Evolutionary conservation across 352 stramenopile species (phyloP), one percentile per base, ranked within the genome.

Genomic region (Phytophthora pseudosyringae): DNA sequence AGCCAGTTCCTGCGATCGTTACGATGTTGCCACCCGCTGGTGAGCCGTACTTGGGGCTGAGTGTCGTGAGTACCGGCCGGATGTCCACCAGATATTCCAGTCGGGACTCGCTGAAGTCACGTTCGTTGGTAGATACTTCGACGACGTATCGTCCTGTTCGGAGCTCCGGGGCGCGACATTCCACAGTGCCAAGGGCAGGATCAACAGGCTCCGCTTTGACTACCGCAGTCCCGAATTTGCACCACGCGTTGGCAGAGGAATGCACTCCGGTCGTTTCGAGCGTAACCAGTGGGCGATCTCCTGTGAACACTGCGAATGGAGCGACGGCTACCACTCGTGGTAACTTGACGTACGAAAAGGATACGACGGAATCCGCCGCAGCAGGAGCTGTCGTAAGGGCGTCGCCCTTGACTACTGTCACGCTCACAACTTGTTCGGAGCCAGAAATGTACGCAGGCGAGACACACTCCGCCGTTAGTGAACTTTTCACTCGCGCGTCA

Each of bases 41-140:
- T 18, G 15, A 47, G 7, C 39, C 50, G n/a, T 48, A 58, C 36
- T 28, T 46, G 21, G 50, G 50, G n/a, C 39, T 58, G 25, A 48
- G 25, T 21, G 13, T 29, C 13, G n/a, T 47, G 10, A 21, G 26
- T 7, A 39, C 25, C 28, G 36, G 35, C 25, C 39, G 29, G 5
- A 16, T 2, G 3, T 36, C 26, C n/a, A 83, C 43, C 9, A 16
- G 64, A 43, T 73, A 76, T 26, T 32, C 40, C 21, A 71, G 5
- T 0, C 25, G 46, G 11, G 73, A 77, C 0, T 78, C 62, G 31
- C 74, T 84, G 35, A 86, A 88, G 40, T 88, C 79, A 6, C 59
- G 52, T 29, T 69, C 51, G 43, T 88, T 88, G 5, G 59, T 68
- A 3, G 76, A 84, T 0, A 88, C 50, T 39, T 79, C 75, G 6